Evolutionary conservation across 2,329 filamentous ascomycete genomes (phyloP).

Genomic region (Colletotrichum sp.): DNA sequence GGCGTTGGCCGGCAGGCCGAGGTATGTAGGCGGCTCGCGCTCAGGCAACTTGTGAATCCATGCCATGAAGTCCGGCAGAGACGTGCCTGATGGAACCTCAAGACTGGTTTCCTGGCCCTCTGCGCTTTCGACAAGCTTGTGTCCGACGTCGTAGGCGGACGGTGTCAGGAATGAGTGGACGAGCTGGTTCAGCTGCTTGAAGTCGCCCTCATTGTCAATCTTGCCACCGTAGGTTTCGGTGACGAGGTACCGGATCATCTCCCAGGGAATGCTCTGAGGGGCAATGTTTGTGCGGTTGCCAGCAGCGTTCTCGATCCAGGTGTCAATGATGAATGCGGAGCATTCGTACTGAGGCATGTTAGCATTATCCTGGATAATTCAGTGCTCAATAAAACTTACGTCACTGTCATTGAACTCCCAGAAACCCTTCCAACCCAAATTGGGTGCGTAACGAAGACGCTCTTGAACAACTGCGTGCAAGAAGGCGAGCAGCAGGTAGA

Average conservation of each 20-base stretch:
- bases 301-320: conserved; percentile 86
- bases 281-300: conserved; percentile 90
- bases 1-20: conserved; percentile 92
- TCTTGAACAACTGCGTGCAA: conserved; percentile 96
- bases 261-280: conserved; percentile 93
- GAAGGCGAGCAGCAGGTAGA: conserved; percentile 93
- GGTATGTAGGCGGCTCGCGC: conserved; percentile 92
- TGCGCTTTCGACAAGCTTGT: conserved; percentile 79
- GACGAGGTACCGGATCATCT: conserved; percentile 89
- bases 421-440: conserved; percentile 95
- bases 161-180: conserved; percentile 83
- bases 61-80: conserved; percentile 81
- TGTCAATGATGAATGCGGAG: conserved; percentile 93
- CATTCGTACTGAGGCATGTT: conserved; percentile 79
- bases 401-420: conserved; percentile 99
- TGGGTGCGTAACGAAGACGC: conserved; percentile 90
- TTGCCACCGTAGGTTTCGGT: conserved; percentile 98
- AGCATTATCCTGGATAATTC: neutral
- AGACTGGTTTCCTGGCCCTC: conserved; percentile 66
- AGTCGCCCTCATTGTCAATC: conserved; percentile 91
- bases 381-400: conserved; percentile 62
- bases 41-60: conserved; percentile 95
- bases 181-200: conserved; percentile 72
- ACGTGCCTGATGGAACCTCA: conserved; percentile 79
- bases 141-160: conserved; percentile 88